phyloP scores from a whole-genome alignment of 139 green algal species.

The Tetraselmis striata region DNA sequence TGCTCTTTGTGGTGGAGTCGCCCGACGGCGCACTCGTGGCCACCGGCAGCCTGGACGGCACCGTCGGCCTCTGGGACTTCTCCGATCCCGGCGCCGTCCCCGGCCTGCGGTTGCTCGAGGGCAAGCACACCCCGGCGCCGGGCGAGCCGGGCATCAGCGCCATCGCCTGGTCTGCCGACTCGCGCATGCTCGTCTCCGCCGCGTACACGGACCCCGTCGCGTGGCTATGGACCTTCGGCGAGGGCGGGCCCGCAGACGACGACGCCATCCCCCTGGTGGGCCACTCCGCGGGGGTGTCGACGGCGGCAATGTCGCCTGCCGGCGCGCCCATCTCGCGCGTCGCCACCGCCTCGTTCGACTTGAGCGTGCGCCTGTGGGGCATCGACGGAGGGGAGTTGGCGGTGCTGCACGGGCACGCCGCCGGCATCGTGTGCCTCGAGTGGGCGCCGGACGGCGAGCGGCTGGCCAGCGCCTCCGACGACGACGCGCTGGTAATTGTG shows the following conservation, averaged over 20 bases:
- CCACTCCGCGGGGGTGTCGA: not conserved
- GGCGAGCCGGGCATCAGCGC: not conserved
- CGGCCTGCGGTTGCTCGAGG: not conserved
- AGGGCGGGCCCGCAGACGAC: no score
- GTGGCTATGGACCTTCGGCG: not conserved
- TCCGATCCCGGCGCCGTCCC: not conserved
- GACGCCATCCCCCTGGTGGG: not conserved
- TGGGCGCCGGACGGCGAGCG: not conserved
- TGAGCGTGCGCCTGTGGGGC: not conserved
- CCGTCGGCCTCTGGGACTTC: not conserved
- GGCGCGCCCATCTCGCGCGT: not conserved
- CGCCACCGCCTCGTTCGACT: not conserved
- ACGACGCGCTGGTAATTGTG: not conserved
- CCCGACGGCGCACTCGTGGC: not conserved
- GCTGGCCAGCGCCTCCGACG: not conserved
- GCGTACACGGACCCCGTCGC: not conserved
- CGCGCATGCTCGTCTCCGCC: not conserved
- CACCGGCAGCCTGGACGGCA: not conserved
- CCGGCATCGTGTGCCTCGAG: not conserved
- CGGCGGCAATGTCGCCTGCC: not conserved
- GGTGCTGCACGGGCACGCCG: not conserved
- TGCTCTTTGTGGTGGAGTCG: not conserved
- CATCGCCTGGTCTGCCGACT: not conserved
- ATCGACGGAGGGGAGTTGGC: not conserved
- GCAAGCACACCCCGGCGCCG: not conserved